Base-by-base conservation (phyloP, 1,284 basidiomycete genomes). In the Ustilago sp. region DNA sequence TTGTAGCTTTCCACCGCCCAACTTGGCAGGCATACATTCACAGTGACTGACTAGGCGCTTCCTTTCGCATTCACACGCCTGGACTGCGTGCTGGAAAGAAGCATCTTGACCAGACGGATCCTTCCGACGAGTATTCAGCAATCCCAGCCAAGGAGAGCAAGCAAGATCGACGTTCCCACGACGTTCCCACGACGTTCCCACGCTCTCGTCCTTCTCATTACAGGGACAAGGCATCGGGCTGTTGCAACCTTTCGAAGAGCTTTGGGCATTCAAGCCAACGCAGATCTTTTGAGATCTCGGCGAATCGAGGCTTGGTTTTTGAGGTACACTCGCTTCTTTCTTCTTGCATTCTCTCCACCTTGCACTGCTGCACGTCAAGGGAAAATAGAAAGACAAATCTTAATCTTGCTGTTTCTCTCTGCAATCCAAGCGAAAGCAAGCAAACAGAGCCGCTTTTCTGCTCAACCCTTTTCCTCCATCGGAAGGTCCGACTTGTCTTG, bases 81-180 rank as follows among this genome's bases (percentile, higher is more conserved):
- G 9, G 39, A 41, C 39, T 13, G 7, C 13, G 2, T 15, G 15
- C 11, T 41, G 13, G 13, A 12, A 41, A 41, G 17, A 17, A 41
- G 39, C 13, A 6, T 41, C 15, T 41, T 41, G 8, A 48, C 11
- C 19, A 11, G 19, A 23, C 45, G 45, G 45, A 28, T 9, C 4
- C 28, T 32, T 50, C 48, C 48, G 28, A 50, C 48, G 13, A 50
- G 28, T 28, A 31, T 13, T 50, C 31, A 50, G 12, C 12, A 32
- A 12, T 28, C 3, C 3, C 48, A 32, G 48, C 28, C 9, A n/a
- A 15, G 11, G 12, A 19, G n/a, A 13, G 48, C 48, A 50, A 17
- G 12, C 48, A 50, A 19, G 48, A 50, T 50, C 48, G 48, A 50
- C 48, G 12, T 50, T 50, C 28, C 23, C 48, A 50, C 48, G 48